Evolutionary conservation across 352 stramenopile species (phyloP).

Genomic region (Phytophthora boehmeriae): DNA sequence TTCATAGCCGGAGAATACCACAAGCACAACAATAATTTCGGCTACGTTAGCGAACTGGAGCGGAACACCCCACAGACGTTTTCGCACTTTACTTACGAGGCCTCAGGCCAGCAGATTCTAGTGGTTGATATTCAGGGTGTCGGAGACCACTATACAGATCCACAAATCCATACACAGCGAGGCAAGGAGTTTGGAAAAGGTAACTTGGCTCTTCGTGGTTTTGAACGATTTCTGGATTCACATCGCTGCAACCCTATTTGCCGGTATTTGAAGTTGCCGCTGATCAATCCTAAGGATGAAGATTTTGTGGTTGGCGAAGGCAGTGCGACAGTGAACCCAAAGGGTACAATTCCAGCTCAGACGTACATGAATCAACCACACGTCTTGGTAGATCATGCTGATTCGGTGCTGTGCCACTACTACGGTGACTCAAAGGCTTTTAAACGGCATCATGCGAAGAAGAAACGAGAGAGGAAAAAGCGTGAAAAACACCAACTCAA

Average conservation of each 20-base stretch:
- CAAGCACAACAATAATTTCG: conserved; percentile 89
- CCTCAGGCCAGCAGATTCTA: conserved; percentile 89
- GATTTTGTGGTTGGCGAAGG: conserved; percentile 16
- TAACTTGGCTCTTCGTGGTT: conserved; percentile 70
- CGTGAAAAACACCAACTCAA: conserved; percentile 33
- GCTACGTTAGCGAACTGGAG: conserved; percentile 79
- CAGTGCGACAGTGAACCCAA: conserved; percentile 37
- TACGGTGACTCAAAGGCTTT: conserved; percentile 77
- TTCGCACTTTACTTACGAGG: conserved; percentile 93
- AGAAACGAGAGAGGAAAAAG: conserved; percentile 42
- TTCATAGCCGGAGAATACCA: conserved; percentile 84
- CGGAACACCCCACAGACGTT: conserved; percentile 90
- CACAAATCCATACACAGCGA: conserved; percentile 89
- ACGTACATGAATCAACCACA: conserved; percentile 71
- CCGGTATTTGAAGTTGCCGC: conserved; percentile 72
- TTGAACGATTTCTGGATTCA: conserved; percentile 74
- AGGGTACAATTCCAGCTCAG: conserved; percentile 72
- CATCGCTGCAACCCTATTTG: conserved; percentile 87
- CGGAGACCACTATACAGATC: conserved; percentile 95
- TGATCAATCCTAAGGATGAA: conserved; percentile 73
- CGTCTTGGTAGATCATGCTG: conserved; percentile 59
- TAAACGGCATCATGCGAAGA: conserved; percentile 63
- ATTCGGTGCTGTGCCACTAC: conserved; percentile 76
- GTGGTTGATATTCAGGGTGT: conserved; percentile 97
- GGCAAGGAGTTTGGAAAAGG: conserved; percentile 88